phyloP scores from a whole-genome alignment of 768 basidiomycete genomes.

The Tricholoma matsutake region DNA sequence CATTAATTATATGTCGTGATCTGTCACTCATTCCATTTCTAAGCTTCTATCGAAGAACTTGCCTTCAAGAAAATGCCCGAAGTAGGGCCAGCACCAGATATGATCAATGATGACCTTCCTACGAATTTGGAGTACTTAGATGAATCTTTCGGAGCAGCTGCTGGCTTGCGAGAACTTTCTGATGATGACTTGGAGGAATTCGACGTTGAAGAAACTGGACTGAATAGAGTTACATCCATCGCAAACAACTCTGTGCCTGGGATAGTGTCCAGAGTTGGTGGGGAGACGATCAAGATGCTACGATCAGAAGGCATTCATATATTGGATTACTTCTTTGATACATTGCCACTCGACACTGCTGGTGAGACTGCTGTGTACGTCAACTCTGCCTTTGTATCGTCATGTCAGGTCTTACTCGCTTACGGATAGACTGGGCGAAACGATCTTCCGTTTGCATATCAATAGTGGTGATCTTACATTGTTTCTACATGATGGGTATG shows the following conservation, averaged over 20 bases:
- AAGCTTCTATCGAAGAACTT: constrained; percentile 77
- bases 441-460: constrained; percentile 51
- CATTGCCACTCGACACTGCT: constrained; percentile 51
- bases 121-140: constrained; percentile 87
- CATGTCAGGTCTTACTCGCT: constrained; percentile 4
- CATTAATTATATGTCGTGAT: neutral
- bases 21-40: neutral
- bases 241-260: constrained; percentile 30
- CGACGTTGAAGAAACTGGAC: constrained; percentile 33
- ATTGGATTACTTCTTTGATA: constrained; percentile 73
- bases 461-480: constrained; percentile 62
- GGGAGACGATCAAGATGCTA: constrained; percentile 84
- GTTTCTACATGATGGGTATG: constrained; percentile 90
- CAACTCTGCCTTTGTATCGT: neutral
- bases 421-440: constrained; percentile 39
- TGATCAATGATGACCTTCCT: constrained; percentile 90
- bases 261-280: constrained; percentile 62
- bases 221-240: constrained; percentile 20
- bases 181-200: constrained; percentile 77
- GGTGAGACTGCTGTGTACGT: constrained; percentile 49
- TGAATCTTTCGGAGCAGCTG: constrained; percentile 73
- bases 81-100: constrained; percentile 76
- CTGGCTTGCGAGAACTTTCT: constrained; percentile 66
- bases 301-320: constrained; percentile 59
- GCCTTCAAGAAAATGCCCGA: constrained; percentile 77